A percentile compares a stretch with the other conserved stretches of the same genome.
These are phyloP conservation scores for Metarhizium anisopliae DNA, from an alignment of 2,329 filamentous ascomycete species.

Conservation along the genomic window DNA sequence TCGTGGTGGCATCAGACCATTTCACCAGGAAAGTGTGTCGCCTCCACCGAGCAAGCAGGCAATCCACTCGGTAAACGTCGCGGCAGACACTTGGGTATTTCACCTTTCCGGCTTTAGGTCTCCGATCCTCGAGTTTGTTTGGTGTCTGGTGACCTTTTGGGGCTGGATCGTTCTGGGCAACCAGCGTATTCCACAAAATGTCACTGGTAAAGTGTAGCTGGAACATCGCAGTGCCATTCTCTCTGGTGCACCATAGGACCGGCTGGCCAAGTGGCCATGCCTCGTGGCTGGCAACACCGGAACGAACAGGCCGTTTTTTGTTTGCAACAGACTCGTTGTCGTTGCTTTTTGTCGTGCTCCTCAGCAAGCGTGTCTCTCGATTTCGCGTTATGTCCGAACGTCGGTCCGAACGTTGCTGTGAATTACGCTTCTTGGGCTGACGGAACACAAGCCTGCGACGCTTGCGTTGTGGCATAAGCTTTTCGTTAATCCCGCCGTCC, in stretches of 20 bases:
- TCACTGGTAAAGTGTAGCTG: background rate
- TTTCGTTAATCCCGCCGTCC: background rate
- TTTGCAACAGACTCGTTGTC: background rate
- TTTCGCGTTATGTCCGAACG: background rate
- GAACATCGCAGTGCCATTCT: slow-evolving; percentile 2
- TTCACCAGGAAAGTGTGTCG: too few species aligned
- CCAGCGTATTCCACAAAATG: too few species aligned
- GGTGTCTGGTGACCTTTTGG: too few species aligned
- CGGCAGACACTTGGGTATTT: too few species aligned
- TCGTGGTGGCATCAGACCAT: too few species aligned
- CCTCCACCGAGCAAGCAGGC: background rate
- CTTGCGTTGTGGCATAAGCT: background rate
- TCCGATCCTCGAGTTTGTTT: too few species aligned
- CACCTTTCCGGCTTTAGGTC: too few species aligned
- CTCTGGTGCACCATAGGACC: background rate
- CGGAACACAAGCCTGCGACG: background rate
- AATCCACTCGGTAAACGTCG: background rate
- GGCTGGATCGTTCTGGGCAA: too few species aligned
- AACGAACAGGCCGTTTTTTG: background rate
- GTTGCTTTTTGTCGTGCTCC: background rate
- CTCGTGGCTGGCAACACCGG: background rate
- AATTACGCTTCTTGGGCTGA: background rate
- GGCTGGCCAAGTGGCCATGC: background rate
- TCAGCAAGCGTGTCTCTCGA: background rate
- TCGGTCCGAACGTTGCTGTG: background rate